phyloP scores from a whole-genome alignment of 306 rosid genomes.

The Senna tora region DNA sequence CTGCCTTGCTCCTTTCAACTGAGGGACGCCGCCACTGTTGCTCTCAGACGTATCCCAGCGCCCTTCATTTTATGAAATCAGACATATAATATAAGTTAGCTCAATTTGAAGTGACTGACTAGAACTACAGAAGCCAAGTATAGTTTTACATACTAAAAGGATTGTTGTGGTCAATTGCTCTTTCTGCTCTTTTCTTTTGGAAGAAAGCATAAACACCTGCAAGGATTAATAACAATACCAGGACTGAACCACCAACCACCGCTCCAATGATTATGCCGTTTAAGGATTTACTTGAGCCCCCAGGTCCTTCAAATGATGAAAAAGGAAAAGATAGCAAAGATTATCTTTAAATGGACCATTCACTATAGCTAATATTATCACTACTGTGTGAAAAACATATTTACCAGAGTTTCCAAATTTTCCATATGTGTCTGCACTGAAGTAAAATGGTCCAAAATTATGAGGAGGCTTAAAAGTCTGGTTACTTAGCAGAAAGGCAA shows the following conservation, averaged over 20 bases:
- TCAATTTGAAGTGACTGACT: slow-evolving; percentile 14
- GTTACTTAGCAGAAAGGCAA: slow-evolving; percentile 57
- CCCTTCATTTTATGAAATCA: slow-evolving; percentile 42
- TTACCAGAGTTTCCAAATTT: slow-evolving; percentile 43
- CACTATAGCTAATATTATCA: slow-evolving; percentile 3
- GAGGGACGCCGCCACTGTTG: slow-evolving; percentile 44
- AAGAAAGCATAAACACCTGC: slow-evolving; percentile 54
- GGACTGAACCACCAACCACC: slow-evolving; percentile 58
- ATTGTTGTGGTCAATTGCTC: slow-evolving; percentile 43
- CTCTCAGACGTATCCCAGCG: slow-evolving; percentile 43
- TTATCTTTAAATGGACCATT: slow-evolving; percentile 23
- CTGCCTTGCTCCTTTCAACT: slow-evolving; percentile 55
- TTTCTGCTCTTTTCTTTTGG: slow-evolving; percentile 55
- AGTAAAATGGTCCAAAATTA: slow-evolving; percentile 60
- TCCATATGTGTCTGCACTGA: slow-evolving; percentile 23
- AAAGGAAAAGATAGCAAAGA: neutral
- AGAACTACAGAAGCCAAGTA: slow-evolving; percentile 7
- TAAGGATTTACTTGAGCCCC: slow-evolving; percentile 39
- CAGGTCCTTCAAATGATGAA: slow-evolving; percentile 18
- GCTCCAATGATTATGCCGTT: slow-evolving; percentile 65
- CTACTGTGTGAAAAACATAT: slow-evolving; percentile 1
- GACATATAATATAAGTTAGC: slow-evolving; percentile 17
- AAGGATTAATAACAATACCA: slow-evolving; percentile 52
- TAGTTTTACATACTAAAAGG: slow-evolving; percentile 48
- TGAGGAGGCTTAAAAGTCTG: slow-evolving; percentile 51